These are phyloP conservation scores for Fusarium annulatum DNA, from an alignment of 2,329 filamentous ascomycete genomes.

Conservation along the genomic window DNA sequence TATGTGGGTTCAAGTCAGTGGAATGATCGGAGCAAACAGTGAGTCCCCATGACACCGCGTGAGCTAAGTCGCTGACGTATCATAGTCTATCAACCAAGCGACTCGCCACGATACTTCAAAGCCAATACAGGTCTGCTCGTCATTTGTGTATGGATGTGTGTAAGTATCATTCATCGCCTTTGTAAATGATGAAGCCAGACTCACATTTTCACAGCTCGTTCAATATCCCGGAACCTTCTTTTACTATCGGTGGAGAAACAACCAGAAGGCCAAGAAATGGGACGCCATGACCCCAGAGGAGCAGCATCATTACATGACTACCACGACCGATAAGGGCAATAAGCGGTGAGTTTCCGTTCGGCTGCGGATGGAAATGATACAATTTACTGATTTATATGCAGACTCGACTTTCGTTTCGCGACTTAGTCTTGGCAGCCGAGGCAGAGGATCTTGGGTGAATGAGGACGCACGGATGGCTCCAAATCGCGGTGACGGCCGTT, in stretches of 20 bases:
- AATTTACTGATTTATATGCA: background rate
- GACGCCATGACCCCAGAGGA: slow-evolving; percentile 54
- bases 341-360: slow-evolving; percentile 4
- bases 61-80: background rate
- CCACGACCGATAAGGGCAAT: slow-evolving; percentile 51
- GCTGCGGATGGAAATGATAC: too few relatives aligned
- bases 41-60: rapidly evolving
- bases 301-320: slow-evolving; percentile 56
- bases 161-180: background rate
- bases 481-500: too few relatives aligned
- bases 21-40: slow-evolving; percentile 53
- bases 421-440: background rate
- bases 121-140: slow-evolving; percentile 46
- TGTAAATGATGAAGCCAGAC: rapidly evolving
- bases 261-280: slow-evolving; percentile 52
- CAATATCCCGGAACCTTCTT: slow-evolving; percentile 53
- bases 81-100: slow-evolving; percentile 50
- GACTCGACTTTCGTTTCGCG: slow-evolving; percentile 27
- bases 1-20: slow-evolving; percentile 54
- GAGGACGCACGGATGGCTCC: background rate
- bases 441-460: background rate
- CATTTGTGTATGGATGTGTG: slow-evolving; percentile 10
- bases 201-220: slow-evolving; percentile 40
- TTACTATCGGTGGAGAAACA: slow-evolving; percentile 54
- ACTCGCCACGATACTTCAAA: slow-evolving; percentile 51